These are phyloP conservation scores for Porcisia hertigi DNA, from an alignment of 208 protist species.

Conservation along the genomic window DNA sequence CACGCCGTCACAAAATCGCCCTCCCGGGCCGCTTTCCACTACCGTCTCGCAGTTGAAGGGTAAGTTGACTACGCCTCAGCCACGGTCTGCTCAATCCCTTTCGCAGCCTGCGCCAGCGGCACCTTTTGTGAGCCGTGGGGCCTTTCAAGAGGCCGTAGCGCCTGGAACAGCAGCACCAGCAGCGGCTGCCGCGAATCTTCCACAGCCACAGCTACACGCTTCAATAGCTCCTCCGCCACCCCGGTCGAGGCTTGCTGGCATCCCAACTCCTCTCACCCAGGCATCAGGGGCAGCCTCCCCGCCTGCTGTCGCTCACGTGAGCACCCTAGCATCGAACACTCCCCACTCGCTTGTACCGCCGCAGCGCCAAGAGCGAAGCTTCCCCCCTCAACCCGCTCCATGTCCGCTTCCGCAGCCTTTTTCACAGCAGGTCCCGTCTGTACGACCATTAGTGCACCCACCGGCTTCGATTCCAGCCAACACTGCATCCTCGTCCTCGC, in stretches of 20 bases:
- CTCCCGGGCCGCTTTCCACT: not conserved
- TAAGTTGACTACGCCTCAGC: not conserved
- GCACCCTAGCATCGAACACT: not conserved
- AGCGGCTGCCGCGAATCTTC: not conserved
- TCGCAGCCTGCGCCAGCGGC: not conserved
- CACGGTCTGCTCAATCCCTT: not conserved
- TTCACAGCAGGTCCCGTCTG: not conserved
- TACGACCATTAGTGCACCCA: not conserved
- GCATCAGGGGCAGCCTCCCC: not conserved
- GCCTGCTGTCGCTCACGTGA: not conserved
- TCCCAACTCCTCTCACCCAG: not conserved
- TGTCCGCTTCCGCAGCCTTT: constrained; percentile 9
- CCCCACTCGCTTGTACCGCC: not conserved
- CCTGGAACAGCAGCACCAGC: not conserved
- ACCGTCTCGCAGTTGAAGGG: not conserved
- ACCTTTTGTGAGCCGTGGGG: not conserved
- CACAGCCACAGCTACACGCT: not conserved
- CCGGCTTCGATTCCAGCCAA: not conserved
- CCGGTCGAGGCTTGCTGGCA: not conserved
- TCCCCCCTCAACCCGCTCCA: not conserved
- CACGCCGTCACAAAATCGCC: not conserved
- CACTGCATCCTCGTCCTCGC: not conserved
- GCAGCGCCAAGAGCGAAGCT: not conserved
- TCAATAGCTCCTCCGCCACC: not conserved
- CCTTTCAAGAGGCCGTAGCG: not conserved